phyloP scores from a whole-genome alignment of 1,284 basidiomycete genomes.

The Veloporphyrellus conicus region DNA sequence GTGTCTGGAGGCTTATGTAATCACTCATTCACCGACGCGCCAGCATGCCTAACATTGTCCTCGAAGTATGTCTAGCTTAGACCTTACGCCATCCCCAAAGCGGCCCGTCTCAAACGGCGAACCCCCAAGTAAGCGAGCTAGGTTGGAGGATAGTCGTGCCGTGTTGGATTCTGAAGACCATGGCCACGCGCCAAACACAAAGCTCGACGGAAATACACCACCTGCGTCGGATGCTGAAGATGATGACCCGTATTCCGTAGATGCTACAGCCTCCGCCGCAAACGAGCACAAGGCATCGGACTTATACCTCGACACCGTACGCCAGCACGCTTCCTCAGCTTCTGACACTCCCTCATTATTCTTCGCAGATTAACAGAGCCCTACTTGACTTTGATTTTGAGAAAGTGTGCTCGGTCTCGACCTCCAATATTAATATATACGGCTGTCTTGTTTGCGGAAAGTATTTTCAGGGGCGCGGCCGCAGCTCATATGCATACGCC shows the following conservation, averaged over 20 bases:
- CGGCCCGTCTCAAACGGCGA: conserved; percentile 20
- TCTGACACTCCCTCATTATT: conserved; percentile 19
- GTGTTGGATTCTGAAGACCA: conserved; percentile 12
- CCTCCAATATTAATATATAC: conserved; percentile 96
- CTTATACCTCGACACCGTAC: conserved; percentile 92
- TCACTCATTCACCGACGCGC: background rate
- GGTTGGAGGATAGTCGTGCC: conserved; percentile 26
- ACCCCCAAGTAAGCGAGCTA: conserved; percentile 45
- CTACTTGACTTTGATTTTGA: conserved; percentile 99
- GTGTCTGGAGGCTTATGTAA: conserved; percentile 27
- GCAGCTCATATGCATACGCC: conserved; percentile 89
- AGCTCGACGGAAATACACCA: conserved; percentile 29
- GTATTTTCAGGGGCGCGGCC: conserved; percentile 96
- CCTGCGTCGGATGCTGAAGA: conserved; percentile 44
- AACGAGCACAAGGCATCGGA: conserved; percentile 67
- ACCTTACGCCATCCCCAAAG: conserved; percentile 7
- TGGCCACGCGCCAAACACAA: conserved; percentile 14
- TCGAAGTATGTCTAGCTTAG: conserved; percentile 18
- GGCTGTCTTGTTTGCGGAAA: conserved; percentile 98
- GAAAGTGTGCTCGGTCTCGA: conserved; percentile 94
- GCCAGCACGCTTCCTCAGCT: conserved; percentile 26
- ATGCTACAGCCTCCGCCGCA: conserved; percentile 34
- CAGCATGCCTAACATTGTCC: background rate
- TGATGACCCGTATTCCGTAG: conserved; percentile 48
- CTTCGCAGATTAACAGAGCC: conserved; percentile 74